phyloP scores from a whole-genome alignment of 768 basidiomycete genomes.

The Omphalotus guepiniiformis region DNA sequence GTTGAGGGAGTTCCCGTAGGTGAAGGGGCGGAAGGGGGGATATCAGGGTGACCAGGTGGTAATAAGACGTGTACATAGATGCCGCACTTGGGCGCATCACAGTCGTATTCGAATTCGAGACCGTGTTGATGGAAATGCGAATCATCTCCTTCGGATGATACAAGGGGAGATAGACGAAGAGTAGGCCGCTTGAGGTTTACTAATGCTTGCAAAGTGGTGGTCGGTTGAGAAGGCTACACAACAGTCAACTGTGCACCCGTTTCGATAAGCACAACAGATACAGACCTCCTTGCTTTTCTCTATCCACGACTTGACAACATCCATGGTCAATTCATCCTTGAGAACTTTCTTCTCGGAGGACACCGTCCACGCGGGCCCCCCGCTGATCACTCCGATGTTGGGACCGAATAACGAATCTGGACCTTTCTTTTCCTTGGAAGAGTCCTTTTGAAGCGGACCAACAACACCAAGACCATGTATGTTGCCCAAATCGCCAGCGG shows the following conservation, averaged over 20 bases:
- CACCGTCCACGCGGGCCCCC: slow-evolving; percentile 69
- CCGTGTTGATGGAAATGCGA: slow-evolving; percentile 55
- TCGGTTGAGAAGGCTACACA: slow-evolving; percentile 68
- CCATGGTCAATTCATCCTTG: slow-evolving; percentile 73
- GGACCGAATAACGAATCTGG: slow-evolving; percentile 89
- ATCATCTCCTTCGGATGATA: slow-evolving; percentile 43
- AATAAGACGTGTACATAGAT: slow-evolving; percentile 77
- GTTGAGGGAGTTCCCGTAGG: slow-evolving; percentile 26
- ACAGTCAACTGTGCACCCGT: slow-evolving; percentile 8
- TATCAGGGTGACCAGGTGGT: slow-evolving; percentile 59
- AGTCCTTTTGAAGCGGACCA: slow-evolving; percentile 5
- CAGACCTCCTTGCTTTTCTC: slow-evolving; percentile 83
- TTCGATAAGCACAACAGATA: slow-evolving; percentile 7
- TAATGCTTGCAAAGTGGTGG: slow-evolving; percentile 89
- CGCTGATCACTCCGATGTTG: slow-evolving; percentile 73
- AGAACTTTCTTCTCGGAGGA: slow-evolving; percentile 56
- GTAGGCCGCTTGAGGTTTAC: slow-evolving; percentile 93
- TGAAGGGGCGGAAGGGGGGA: slow-evolving; percentile 22
- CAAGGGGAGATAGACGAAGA: slow-evolving; percentile 68
- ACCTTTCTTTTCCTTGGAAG: slow-evolving; percentile 50
- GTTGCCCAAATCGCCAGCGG: slow-evolving; percentile 22
- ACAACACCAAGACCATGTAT: slow-evolving; percentile 23
- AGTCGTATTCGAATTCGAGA: slow-evolving; percentile 91
- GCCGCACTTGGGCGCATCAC: slow-evolving; percentile 80
- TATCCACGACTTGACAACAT: slow-evolving; percentile 80